Percentiles rank a stretch among this genome's conserved stretches.
Conservation (phyloP, 371 early-diverging fungal genomes). For the Globomyces sp. region DNA sequence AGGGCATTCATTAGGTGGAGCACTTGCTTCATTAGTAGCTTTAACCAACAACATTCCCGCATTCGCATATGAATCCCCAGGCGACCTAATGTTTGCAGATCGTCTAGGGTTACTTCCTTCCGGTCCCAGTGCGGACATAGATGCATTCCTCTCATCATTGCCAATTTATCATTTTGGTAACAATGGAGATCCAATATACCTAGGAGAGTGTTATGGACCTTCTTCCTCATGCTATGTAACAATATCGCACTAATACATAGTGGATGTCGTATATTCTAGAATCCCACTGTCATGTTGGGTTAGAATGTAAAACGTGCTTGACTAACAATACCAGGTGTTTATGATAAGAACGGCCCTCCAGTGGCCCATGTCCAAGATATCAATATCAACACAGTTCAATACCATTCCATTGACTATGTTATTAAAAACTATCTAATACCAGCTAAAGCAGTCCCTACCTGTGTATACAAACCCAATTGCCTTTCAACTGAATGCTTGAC, state of each 20-base stretch:
- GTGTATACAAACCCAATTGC: slow-evolving; percentile 58
- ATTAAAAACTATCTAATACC: slow-evolving; percentile 73
- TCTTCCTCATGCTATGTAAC: slow-evolving; percentile 68
- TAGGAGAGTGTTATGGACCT: slow-evolving; percentile 83
- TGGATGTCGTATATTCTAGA: slow-evolving; percentile 91
- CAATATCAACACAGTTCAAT: slow-evolving; percentile 62
- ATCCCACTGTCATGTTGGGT: slow-evolving; percentile 51
- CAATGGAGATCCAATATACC: slow-evolving; percentile 89
- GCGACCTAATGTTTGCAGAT: slow-evolving; percentile 75
- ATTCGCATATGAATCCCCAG: slow-evolving; percentile 86
- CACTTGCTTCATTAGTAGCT: slow-evolving; percentile 76
- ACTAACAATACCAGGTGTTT: slow-evolving; percentile 12
- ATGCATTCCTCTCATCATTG: slow-evolving; percentile 44
- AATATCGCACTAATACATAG: background rate
- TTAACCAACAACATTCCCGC: slow-evolving; percentile 84
- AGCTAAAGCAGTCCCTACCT: slow-evolving; percentile 58
- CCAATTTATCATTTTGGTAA: slow-evolving; percentile 93
- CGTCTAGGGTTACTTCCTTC: slow-evolving; percentile 73
- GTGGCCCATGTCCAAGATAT: too few species aligned
- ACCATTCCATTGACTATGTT: slow-evolving; percentile 75
- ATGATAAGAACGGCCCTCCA: slow-evolving; percentile 25
- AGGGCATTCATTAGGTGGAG: slow-evolving; percentile 94
- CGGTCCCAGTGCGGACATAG: slow-evolving; percentile 18
- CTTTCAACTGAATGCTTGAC: slow-evolving; percentile 60
- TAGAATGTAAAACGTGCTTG: slow-evolving; percentile 42